These are phyloP conservation scores for Fragaria ananassa DNA, from an alignment of 306 rosid genomes.

Conservation along the genomic window DNA sequence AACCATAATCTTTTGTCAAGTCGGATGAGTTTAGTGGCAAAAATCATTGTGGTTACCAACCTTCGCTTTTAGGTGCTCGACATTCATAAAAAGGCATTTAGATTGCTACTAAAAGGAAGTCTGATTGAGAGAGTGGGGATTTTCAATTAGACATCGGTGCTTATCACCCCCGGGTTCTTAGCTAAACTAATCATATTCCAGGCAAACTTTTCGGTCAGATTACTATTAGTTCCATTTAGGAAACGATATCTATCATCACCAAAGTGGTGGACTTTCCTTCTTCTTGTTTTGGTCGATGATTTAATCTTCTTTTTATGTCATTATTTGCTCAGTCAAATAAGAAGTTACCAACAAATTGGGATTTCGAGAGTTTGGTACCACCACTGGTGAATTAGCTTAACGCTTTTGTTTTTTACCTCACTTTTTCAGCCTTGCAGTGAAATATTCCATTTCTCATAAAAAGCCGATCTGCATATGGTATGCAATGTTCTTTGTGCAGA, in stretches of 20 bases:
- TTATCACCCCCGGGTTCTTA: slow-evolving; percentile 18
- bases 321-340: background rate
- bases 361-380: slow-evolving; percentile 19
- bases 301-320: background rate
- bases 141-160: background rate
- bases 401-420: background rate
- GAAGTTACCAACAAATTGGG: background rate
- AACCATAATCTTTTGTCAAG: background rate
- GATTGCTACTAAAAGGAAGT: slow-evolving; percentile 20
- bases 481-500: background rate
- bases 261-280: background rate
- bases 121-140: background rate
- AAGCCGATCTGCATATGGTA: slow-evolving; percentile 1
- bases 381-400: background rate
- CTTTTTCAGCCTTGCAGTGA: slow-evolving; percentile 1
- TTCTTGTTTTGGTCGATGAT: background rate
- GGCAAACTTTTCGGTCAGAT: slow-evolving; percentile 19
- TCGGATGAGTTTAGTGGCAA: background rate
- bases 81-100: slow-evolving; percentile 18
- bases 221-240: slow-evolving; percentile 10
- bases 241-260: slow-evolving; percentile 8
- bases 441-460: background rate
- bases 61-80: slow-evolving; percentile 15
- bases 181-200: slow-evolving; percentile 17
- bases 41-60: slow-evolving; percentile 9